phyloP scores from a whole-genome alignment of 2,329 filamentous ascomycete species.

The Pseudogymnoascus pannorum region DNA sequence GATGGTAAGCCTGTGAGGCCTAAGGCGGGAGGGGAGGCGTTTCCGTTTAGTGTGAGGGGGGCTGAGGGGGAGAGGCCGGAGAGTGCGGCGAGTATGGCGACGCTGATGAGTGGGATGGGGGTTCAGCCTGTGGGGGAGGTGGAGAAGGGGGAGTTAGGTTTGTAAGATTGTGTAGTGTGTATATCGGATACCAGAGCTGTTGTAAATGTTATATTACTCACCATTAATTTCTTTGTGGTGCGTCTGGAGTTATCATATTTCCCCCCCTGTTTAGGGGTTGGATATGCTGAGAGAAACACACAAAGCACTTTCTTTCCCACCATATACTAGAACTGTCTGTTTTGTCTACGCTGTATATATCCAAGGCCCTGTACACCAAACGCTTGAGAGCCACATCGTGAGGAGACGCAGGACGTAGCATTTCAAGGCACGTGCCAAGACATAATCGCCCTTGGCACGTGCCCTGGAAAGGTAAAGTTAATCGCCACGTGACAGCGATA shows the following conservation, averaged over 20 bases:
- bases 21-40: conserved; percentile 59
- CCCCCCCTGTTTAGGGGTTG: neutral
- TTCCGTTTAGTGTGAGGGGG: conserved; percentile 60
- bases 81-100: conserved; percentile 64
- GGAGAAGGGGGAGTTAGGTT: neutral
- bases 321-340: neutral
- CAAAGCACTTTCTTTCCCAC: neutral
- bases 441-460: neutral
- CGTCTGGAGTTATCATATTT: neutral
- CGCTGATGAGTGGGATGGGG: conserved; percentile 39
- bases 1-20: conserved; percentile 41
- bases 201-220: neutral
- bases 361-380: too few species aligned
- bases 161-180: neutral
- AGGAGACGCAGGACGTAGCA: too few species aligned
- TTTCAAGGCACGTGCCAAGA: neutral
- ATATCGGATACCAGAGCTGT: neutral
- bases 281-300: neutral
- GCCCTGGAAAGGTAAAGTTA: neutral
- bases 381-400: too few species aligned
- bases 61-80: conserved; percentile 29
- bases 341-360: neutral
- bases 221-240: neutral
- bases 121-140: conserved; percentile 16
- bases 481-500: neutral